These are phyloP conservation scores for Lindgomyces ingoldianus DNA, from an alignment of 495 filamentous ascomycete species.

Conservation along the genomic window DNA sequence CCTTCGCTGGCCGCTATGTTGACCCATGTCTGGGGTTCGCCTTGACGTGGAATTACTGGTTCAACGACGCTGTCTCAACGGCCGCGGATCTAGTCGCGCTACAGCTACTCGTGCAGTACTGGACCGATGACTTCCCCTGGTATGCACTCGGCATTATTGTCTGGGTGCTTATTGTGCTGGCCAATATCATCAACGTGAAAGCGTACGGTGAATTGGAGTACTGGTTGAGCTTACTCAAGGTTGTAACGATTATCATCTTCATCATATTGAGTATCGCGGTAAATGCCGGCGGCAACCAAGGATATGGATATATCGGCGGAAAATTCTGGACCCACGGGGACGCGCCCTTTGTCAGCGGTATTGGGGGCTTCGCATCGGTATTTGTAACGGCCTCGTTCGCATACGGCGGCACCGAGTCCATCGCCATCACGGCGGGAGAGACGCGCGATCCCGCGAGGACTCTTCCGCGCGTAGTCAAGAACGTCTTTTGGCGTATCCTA, in stretches of 20 bases:
- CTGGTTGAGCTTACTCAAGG: slow-evolving; percentile 70
- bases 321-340: slow-evolving; percentile 55
- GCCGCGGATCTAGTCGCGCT: slow-evolving; percentile 68
- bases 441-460: slow-evolving; percentile 71
- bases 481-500: slow-evolving; percentile 80
- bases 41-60: slow-evolving; percentile 66
- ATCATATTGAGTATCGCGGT: slow-evolving; percentile 56
- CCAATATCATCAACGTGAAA: slow-evolving; percentile 8
- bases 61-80: slow-evolving; percentile 62
- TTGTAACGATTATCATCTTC: slow-evolving; percentile 65
- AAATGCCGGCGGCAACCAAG: slow-evolving; percentile 64
- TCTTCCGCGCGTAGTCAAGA: slow-evolving; percentile 70
- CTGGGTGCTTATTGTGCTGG: slow-evolving; percentile 4
- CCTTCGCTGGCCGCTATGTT: slow-evolving; percentile 63
- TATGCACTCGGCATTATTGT: slow-evolving; percentile 8
- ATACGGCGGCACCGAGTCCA: slow-evolving; percentile 63
- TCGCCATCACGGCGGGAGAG: slow-evolving; percentile 75
- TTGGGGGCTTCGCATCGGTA: slow-evolving; percentile 38
- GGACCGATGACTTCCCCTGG: slow-evolving; percentile 57
- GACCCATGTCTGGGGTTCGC: slow-evolving; percentile 71
- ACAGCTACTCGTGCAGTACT: slow-evolving; percentile 57
- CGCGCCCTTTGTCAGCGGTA: slow-evolving; percentile 25
- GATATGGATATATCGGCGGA: slow-evolving; percentile 63
- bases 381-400: too few relatives aligned
- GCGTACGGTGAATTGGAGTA: slow-evolving; percentile 71